These are phyloP conservation scores for Fusarium tuaranense DNA, from an alignment of 2,329 filamentous ascomycete species.

Conservation along the genomic window DNA sequence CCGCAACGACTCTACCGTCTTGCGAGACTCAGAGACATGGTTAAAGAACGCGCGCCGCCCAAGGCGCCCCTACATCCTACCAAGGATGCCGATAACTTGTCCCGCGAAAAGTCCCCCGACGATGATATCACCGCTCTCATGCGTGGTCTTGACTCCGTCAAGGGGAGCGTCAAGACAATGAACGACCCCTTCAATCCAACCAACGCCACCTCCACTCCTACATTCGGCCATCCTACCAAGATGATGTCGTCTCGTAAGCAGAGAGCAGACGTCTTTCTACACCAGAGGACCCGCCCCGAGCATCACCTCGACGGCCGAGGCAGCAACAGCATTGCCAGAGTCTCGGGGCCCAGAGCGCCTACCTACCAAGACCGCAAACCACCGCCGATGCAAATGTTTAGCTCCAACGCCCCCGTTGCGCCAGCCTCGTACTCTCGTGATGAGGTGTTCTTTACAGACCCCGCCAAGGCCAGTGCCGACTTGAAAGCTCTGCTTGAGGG, in stretches of 20 bases:
- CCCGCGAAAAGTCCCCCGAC: constrained; percentile 46
- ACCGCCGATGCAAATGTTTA: constrained; percentile 61
- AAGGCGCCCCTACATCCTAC: constrained; percentile 57
- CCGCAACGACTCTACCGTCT: constrained; percentile 21
- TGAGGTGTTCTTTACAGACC: constrained; percentile 74
- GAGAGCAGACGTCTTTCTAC: constrained; percentile 67
- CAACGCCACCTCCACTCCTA: constrained; percentile 39
- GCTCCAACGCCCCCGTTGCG: constrained; percentile 49
- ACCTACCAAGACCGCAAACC: constrained; percentile 61
- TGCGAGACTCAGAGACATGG: constrained; percentile 53
- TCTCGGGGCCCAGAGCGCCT: constrained; percentile 61
- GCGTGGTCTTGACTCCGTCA: constrained; percentile 45
- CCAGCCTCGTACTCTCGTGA: constrained; percentile 48
- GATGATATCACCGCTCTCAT: constrained; percentile 51
- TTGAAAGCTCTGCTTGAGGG: constrained; percentile 86
- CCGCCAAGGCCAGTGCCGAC: constrained; percentile 78
- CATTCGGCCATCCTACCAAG: constrained; percentile 55
- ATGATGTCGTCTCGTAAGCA: constrained; percentile 65
- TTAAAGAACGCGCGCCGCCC: constrained; percentile 59
- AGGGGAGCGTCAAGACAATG: constrained; percentile 35
- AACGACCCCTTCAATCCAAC: constrained; percentile 23
- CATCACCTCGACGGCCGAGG: constrained; percentile 61
- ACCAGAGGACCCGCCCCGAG: constrained; percentile 66
- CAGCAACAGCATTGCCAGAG: constrained; percentile 50
- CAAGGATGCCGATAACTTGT: constrained; percentile 45